Base-by-base conservation (phyloP, 805 yeast genomes). In the Blastobotrys chiropterorum region DNA sequence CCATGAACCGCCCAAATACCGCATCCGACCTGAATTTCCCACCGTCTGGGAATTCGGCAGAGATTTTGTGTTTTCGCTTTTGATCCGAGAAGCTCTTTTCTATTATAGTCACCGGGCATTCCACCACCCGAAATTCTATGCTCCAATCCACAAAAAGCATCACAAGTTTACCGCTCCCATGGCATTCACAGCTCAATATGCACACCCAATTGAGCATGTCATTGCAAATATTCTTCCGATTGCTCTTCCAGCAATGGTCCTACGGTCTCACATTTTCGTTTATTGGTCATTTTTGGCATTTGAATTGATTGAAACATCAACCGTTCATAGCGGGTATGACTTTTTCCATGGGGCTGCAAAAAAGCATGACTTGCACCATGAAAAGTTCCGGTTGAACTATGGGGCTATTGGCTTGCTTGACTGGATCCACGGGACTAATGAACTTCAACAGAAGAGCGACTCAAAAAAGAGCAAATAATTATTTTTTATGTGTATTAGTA, bases 141-240 rank as follows among this genome's bases (percentile, higher is more conserved):
- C 48, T 14, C 38, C 39, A 3, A 38, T 49, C 13, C 56, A 53
- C 51, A 53, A 53, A 47, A 15, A 21, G 39, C 56, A 53, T 31
- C 56, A 53, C 42, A 30, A 43, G 50, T 53, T 53, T 21, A 49
- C 53, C 7, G 56, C 56, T 5, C 56, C 56, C 13, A 40, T 53
- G 38, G 48, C 53, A 8, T 44, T 49, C 17, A 49, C 56, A 5
- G 49, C 56, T n/a, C 50, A 49, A 45, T 53, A 53, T 21, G 52
- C 53, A n/a, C 46, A 43, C 38, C 48, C 52, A 3, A 22, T 44
- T 1, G 56, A 53, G 48, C 56, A 53, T 38, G 17, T 53, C 11
- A n/a, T 53, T 7, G 49, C 56, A 16, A 15, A 59, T 62, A 19
- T 64, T 51, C 56, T 57, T 59, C 15, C 55, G 52, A 11, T 55